Base-by-base conservation (phyloP, 2,329 filamentous ascomycete species). In the Paracoccidioides lutzii region DNA sequence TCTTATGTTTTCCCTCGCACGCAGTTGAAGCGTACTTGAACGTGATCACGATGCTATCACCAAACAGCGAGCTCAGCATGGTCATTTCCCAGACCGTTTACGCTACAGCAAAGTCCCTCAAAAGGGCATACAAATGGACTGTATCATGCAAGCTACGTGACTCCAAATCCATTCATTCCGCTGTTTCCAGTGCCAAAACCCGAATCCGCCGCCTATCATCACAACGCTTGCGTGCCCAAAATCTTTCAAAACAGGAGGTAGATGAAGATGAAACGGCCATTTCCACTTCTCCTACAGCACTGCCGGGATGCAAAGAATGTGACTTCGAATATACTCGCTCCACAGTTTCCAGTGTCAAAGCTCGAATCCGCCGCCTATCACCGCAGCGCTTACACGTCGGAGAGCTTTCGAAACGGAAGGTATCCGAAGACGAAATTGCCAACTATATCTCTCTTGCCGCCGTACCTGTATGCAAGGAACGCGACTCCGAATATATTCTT, bases 71-170 rank as follows among this genome's bases (percentile, higher is more conserved):
- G 22, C 22, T 22, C 22, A 22, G 22, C 22, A 22, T 22, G 22
- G 22, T 22, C 22, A 22, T 22, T 22, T 22, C 22, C 22, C 22
- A 22, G 22, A 22, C 22, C 22, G 22, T 22, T 22, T 22, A 22
- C 22, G 22, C 22, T 22, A 22, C 22, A 22, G 22, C 22, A 22
- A 22, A 22, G 22, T 22, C 22, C 22, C 22, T 43, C 55, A 61
- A 60, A 63, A 56, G 55, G 14, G n/a, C 32, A 35, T 37, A 22
- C 45, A 37, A 37, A 15, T 32, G 32, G 10, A 15, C 9, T 2
- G 1, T 14, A 35, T 35, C 45, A 4, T 35, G 14, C 32, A 15
- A 49, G 14, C 12, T 2, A 22, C 7, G 3, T 7, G 45, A 15
- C 32, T n/a, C 14, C 35, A 8, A 3, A 3, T 10, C 5, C 15